Conservation (phyloP, 257 asterid genomes). For the Salvia hispanica region DNA sequence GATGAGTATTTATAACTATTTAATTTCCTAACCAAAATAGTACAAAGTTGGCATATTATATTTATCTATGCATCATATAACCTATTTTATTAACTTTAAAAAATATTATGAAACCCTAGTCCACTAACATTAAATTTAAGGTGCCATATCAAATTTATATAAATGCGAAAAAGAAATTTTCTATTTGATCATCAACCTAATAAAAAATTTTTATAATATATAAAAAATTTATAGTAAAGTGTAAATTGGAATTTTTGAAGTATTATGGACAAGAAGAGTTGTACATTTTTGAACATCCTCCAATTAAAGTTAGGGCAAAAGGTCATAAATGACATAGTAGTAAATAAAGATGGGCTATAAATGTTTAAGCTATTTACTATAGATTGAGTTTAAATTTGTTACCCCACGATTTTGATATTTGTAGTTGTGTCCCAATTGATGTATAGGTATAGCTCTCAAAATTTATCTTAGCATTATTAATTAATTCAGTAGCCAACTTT, state of each 20-base stretch:
- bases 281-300: background rate
- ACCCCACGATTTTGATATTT: conserved; percentile 11
- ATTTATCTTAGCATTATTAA: background rate
- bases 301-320: background rate
- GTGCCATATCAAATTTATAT: no score
- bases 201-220: no score
- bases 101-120: no score
- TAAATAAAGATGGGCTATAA: conserved; percentile 10
- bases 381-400: background rate
- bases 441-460: conserved; percentile 9
- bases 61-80: no score
- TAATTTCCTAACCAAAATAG: background rate
- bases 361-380: background rate
- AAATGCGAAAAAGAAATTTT: no score
- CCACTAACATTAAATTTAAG: no score
- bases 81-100: no score
- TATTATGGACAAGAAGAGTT: background rate
- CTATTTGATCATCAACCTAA: no score
- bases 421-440: conserved; percentile 7
- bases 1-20: background rate
- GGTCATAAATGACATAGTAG: conserved; percentile 5
- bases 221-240: background rate
- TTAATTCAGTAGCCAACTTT: background rate
- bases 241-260: background rate
- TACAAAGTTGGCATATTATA: background rate